Evolutionary conservation across 2,329 filamentous ascomycete species (phyloP).

Genomic region (Clonostachys rhizophaga): DNA sequence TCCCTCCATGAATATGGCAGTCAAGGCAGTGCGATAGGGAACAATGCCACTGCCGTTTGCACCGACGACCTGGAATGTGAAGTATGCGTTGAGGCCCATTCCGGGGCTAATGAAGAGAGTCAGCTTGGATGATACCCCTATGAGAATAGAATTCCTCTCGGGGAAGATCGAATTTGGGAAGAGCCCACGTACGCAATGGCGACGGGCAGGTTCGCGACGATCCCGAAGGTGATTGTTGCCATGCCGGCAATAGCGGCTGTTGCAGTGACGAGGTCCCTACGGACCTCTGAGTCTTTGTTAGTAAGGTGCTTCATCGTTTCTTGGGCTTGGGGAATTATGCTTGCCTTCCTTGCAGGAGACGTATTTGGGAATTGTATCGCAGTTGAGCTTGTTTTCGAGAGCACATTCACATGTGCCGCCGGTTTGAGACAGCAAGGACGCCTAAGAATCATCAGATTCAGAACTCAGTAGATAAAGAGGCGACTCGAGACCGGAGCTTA

Average conservation of each 20-base stretch:
- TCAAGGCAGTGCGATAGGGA: slow-evolving; percentile 55
- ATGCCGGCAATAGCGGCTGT: slow-evolving; percentile 78
- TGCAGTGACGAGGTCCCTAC: slow-evolving; percentile 75
- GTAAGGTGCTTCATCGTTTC: neutral
- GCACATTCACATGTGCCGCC: slow-evolving; percentile 74
- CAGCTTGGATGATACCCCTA: neutral
- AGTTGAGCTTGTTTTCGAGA: slow-evolving; percentile 32
- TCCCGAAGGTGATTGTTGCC: slow-evolving; percentile 71
- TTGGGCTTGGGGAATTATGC: slow-evolving; percentile 6
- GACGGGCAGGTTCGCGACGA: slow-evolving; percentile 67
- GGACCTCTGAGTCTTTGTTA: slow-evolving; percentile 41
- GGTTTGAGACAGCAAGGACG: slow-evolving; percentile 67
- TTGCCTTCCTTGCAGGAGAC: slow-evolving; percentile 40
- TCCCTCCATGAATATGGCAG: slow-evolving; percentile 61
- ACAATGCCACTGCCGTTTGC: slow-evolving; percentile 51
- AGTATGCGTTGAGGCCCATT: slow-evolving; percentile 66
- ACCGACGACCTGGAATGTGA: slow-evolving; percentile 63
- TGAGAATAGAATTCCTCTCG: neutral
- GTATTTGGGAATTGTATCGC: slow-evolving; percentile 39
- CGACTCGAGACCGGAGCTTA: slow-evolving; percentile 17
- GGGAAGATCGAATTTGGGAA: too few relatives aligned
- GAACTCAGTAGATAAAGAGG: slow-evolving; percentile 2
- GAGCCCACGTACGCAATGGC: slow-evolving; percentile 57
- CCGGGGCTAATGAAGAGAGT: slow-evolving; percentile 43
- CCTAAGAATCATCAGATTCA: slow-evolving; percentile 32